Conservation (phyloP, 192 early-diverging fungal species). For the Entophlyctis helioformis region DNA sequence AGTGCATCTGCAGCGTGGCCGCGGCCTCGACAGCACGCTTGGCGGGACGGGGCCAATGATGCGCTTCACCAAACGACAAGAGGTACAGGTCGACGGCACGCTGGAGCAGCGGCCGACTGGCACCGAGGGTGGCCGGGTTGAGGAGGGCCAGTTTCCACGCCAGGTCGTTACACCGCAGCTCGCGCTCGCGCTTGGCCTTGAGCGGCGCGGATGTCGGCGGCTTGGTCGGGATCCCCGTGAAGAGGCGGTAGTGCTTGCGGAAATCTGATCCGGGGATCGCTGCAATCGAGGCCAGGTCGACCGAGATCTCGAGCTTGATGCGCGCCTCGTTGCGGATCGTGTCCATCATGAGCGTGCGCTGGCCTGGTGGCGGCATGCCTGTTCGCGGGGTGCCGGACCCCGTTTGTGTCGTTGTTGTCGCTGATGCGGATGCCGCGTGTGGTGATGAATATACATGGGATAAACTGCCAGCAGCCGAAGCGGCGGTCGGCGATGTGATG, state of each 20-base stretch:
- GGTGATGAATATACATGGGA: conserved; percentile 9
- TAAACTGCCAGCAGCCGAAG: background rate
- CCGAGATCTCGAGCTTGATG: conserved; percentile 23
- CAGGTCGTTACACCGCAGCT: conserved; percentile 40
- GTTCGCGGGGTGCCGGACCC: background rate
- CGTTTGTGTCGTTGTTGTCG: background rate
- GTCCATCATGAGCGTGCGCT: conserved; percentile 15
- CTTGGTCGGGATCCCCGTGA: conserved; percentile 23
- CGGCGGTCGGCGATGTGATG: background rate
- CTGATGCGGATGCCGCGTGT: background rate
- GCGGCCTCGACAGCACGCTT: no score
- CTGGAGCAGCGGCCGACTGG: conserved; percentile 35
- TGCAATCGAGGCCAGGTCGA: conserved; percentile 34
- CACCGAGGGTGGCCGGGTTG: conserved; percentile 23
- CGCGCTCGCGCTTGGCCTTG: conserved; percentile 22
- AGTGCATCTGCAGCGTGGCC: no score
- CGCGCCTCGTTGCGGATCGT: conserved; percentile 11
- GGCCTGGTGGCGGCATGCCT: background rate
- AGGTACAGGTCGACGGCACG: conserved; percentile 36
- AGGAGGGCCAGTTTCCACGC: conserved; percentile 53
- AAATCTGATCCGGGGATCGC: conserved; percentile 26
- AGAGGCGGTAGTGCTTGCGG: conserved; percentile 39
- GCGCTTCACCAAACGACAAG: conserved; percentile 8
- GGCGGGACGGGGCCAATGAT: no score
- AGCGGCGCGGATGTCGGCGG: conserved; percentile 10